Evolutionary conservation across 306 rosid species (phyloP), one percentile per base, ranked within the genome.

Genomic region (Betula pendula): DNA sequence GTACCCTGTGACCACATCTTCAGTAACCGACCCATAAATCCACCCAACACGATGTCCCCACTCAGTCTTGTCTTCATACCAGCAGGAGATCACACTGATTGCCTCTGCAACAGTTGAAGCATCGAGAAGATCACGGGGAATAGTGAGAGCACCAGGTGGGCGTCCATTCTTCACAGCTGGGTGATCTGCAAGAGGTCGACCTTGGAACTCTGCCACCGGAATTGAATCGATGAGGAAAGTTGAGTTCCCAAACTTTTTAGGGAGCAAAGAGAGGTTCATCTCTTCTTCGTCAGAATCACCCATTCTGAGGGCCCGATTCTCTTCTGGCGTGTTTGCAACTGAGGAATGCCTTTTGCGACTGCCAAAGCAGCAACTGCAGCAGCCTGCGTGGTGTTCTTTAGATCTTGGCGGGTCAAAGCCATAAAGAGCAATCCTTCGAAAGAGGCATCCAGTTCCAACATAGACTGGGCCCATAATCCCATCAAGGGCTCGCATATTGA

Each of bases 31-130:
- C 24, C 97, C 98, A 2, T 94, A 94, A 82, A 94, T 94, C 98
- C 98, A 95, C 74, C 98, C 98, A 0, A 95, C 97, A 17, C 98
- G 96, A 12, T 88, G 84, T 19, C 98, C 98, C 98, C 98, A 95
- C 79, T 95, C 97, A 0, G 97, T 95, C 77, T 95, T 95, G 74
- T 95, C 98, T 75, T 95, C 98, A 16, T 95, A 95, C 97, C 98
- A 95, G 70, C 98, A 95, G 11, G 98, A 95, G 79, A 95, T 95
- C 63, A 92, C 98, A 81, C 92, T 90, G 67, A 95, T 92, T 24
- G 98, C 98, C 79, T 95, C 98, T 7, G 98, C 98, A 56, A 95
- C 98, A 2, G 93, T 90, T 29, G 98, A 85, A 25, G 98, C 97
- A 84, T 95, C 96, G 2, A 95, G 98, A 77, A 88, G 93, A 24